phyloP scores from a whole-genome alignment of 495 filamentous ascomycete genomes.

The Xylaria cubensis region DNA sequence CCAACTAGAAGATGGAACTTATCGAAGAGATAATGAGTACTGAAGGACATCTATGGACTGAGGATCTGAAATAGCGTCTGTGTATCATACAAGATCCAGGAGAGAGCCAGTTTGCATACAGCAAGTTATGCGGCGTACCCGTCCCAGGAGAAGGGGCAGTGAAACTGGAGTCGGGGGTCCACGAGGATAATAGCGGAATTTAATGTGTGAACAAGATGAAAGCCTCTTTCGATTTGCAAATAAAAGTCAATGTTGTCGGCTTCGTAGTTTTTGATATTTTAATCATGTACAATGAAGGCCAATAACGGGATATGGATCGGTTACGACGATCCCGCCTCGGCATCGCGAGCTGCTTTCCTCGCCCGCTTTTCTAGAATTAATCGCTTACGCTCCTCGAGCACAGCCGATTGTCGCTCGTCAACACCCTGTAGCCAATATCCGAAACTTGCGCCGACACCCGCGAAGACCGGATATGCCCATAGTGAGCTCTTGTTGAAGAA shows the following conservation, averaged over 20 bases:
- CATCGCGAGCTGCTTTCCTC: conserved; percentile 70
- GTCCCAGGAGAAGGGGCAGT: background rate
- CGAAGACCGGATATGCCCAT: conserved; percentile 93
- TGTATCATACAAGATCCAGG: conserved; percentile 26
- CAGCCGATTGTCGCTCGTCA: conserved; percentile 74
- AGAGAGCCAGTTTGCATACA: conserved; percentile 20
- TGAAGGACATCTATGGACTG: conserved; percentile 12
- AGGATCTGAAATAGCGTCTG: conserved; percentile 22
- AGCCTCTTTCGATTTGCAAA: conserved; percentile 9
- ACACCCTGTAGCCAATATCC: conserved; percentile 95
- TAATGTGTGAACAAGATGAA: conserved; percentile 1
- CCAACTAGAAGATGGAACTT: conserved; percentile 42
- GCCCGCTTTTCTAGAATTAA: conserved; percentile 86
- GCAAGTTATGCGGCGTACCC: background rate
- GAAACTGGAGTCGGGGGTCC: background rate
- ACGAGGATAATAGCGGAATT: conserved; percentile 11
- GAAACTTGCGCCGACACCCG: conserved; percentile 82
- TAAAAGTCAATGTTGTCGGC: conserved; percentile 4
- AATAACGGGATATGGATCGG: background rate
- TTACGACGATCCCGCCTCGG: conserved; percentile 39
- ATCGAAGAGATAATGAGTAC: conserved; percentile 13
- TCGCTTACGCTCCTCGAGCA: conserved; percentile 77
- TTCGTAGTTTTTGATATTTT: conserved; percentile 14
- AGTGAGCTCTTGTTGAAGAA: conserved; percentile 78
- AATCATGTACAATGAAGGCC: conserved; percentile 33